phyloP scores from a whole-genome alignment of 176 grass and related monocot species.

The Themeda triandra region DNA sequence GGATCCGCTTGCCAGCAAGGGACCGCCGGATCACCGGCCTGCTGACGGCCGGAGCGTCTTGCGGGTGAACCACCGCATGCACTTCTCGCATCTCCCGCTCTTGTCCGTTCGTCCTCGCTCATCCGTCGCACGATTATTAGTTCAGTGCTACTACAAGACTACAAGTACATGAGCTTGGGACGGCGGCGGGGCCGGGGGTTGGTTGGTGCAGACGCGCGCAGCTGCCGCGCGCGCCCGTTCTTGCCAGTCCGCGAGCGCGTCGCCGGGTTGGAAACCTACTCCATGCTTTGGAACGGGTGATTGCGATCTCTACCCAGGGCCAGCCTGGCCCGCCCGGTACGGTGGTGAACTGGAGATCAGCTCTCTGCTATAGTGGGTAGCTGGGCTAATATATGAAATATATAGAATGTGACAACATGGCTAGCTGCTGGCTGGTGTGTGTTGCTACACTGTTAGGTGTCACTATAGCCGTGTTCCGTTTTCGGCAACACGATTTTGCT shows the following conservation, averaged over 20 bases:
- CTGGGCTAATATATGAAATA: neutral
- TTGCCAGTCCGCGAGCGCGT: neutral
- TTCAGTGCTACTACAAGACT: no score
- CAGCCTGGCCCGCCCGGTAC: no score
- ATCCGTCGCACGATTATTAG: neutral
- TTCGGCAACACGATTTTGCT: neutral
- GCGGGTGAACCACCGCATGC: neutral
- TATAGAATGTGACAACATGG: neutral
- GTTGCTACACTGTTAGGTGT: neutral
- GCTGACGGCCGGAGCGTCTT: neutral
- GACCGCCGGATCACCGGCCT: neutral
- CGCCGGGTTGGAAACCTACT: neutral
- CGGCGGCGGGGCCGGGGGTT: neutral
- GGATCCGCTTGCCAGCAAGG: neutral
- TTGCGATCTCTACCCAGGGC: no score
- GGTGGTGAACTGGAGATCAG: neutral
- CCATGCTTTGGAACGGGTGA: neutral
- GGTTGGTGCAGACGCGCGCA: neutral
- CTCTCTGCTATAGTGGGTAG: neutral
- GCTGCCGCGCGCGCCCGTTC: neutral
- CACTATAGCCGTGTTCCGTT: neutral
- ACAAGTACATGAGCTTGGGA: no score
- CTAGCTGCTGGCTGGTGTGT: neutral
- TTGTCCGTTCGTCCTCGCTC: neutral
- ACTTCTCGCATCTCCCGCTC: neutral